Conservation (phyloP, 2,329 filamentous ascomycete genomes). For the Acephala macrosclerotiorum region DNA sequence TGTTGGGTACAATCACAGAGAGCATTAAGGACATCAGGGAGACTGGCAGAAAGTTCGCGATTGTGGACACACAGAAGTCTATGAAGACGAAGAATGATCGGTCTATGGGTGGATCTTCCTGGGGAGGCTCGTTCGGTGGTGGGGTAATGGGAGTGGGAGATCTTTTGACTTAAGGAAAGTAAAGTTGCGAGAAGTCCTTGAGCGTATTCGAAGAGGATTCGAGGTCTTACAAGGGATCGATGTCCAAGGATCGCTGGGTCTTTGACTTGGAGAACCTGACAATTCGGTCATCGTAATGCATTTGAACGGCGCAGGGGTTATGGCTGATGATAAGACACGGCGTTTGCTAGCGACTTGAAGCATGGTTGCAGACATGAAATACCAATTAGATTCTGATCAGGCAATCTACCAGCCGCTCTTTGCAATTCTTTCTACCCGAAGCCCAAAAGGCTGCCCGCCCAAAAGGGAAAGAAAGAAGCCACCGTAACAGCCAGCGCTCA, state of each 20-base stretch:
- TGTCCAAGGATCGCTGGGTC: too few relatives aligned
- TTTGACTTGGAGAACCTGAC: too few relatives aligned
- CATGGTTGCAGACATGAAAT: constrained; percentile 26
- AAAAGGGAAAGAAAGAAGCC: constrained; percentile 8
- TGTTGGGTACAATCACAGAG: constrained; percentile 79
- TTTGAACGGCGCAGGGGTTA: constrained; percentile 29
- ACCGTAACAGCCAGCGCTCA: constrained; percentile 18
- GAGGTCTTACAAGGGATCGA: too few relatives aligned
- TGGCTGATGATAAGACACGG: constrained; percentile 24
- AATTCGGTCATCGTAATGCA: constrained; percentile 21
- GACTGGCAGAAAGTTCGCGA: constrained; percentile 75
- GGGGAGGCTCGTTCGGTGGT: constrained; percentile 22
- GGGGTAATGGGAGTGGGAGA: constrained; percentile 34
- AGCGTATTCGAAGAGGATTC: too few relatives aligned
- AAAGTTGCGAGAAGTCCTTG: not conserved
- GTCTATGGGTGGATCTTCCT: constrained; percentile 9
- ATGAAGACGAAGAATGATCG: constrained; percentile 24
- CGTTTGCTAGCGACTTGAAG: constrained; percentile 33
- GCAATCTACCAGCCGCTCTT: constrained; percentile 23
- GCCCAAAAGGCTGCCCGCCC: constrained; percentile 15
- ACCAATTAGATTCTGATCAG: constrained; percentile 25
- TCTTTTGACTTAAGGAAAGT: constrained; percentile 27
- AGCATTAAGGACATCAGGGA: constrained; percentile 75
- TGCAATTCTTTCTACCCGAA: constrained; percentile 19
- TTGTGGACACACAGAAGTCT: constrained; percentile 52